Percentiles rank a stretch among this genome's conserved stretches.
Conservation (phyloP, 257 asterid species). For the Verbascum thapsus region DNA sequence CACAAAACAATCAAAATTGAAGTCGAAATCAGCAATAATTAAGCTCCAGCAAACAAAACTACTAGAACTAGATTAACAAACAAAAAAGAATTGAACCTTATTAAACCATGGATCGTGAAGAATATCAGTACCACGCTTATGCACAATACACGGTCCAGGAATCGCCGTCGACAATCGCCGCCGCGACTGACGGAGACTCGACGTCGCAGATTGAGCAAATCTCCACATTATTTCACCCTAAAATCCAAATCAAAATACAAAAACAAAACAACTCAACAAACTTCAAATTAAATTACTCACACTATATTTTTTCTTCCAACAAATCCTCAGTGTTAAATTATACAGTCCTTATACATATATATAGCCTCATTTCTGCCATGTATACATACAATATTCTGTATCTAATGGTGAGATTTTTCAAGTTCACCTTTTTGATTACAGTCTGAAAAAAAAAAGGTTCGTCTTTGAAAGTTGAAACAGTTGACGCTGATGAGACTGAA, state of each 20-base stretch:
- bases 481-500: conserved; percentile 30
- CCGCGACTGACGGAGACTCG: conserved; percentile 62
- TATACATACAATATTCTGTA: neutral
- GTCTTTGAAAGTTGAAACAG: conserved; percentile 32
- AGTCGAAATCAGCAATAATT: conserved; percentile 18
- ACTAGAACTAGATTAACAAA: neutral
- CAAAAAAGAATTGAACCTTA: conserved; percentile 53
- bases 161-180: conserved; percentile 75
- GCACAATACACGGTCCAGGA: conserved; percentile 88
- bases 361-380: conserved; percentile 22
- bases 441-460: conserved; percentile 19
- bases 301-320: neutral
- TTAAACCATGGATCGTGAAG: conserved; percentile 99
- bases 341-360: neutral
- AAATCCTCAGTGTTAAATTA: conserved; percentile 20
- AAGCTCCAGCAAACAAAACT: no score
- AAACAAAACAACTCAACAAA: no score
- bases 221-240: conserved; percentile 63
- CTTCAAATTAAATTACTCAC: no score
- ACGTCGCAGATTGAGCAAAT: conserved; percentile 76
- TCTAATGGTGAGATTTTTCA: neutral
- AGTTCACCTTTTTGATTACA: conserved; percentile 21
- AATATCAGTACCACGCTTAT: conserved; percentile 97
- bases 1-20: conserved; percentile 4
- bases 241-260: conserved; percentile 28